Evolutionary conservation across 192 early-diverging fungal species (phyloP).

Genomic region (Obelidium mucronatum): DNA sequence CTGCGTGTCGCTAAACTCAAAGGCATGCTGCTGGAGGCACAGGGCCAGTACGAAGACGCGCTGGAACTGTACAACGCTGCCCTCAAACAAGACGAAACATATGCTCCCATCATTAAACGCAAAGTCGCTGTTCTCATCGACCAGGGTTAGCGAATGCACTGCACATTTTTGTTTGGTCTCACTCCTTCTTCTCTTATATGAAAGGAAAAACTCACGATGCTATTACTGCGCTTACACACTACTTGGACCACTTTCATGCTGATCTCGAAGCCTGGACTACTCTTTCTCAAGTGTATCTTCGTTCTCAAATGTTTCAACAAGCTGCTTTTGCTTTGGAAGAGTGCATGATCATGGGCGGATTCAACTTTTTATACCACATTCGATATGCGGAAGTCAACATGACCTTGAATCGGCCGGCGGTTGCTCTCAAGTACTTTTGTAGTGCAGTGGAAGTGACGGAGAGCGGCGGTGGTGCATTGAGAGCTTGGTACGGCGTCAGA

Average conservation of each 20-base stretch:
- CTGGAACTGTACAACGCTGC: slow-evolving; percentile 75
- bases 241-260: slow-evolving; percentile 83
- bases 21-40: slow-evolving; percentile 82
- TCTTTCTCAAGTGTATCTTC: slow-evolving; percentile 78
- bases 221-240: slow-evolving; percentile 72
- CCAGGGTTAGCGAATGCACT: slow-evolving; percentile 62
- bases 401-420: slow-evolving; percentile 66
- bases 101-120: slow-evolving; percentile 75
- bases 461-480: slow-evolving; percentile 76
- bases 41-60: slow-evolving; percentile 75
- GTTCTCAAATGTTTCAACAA: slow-evolving; percentile 74
- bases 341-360: slow-evolving; percentile 84
- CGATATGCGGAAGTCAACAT: slow-evolving; percentile 91
- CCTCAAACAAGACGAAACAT: slow-evolving; percentile 78
- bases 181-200: background rate
- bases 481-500: slow-evolving; percentile 81
- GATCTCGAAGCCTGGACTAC: slow-evolving; percentile 94
- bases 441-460: slow-evolving; percentile 78
- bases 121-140: slow-evolving; percentile 76
- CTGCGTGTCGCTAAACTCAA: slow-evolving; percentile 59
- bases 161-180: background rate
- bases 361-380: slow-evolving; percentile 84
- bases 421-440: slow-evolving; percentile 90
- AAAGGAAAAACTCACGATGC: slow-evolving; percentile 63
- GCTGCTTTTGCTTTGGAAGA: slow-evolving; percentile 94